Conservation (phyloP, 1,284 basidiomycete species). For the Pseudozyma sp. region DNA sequence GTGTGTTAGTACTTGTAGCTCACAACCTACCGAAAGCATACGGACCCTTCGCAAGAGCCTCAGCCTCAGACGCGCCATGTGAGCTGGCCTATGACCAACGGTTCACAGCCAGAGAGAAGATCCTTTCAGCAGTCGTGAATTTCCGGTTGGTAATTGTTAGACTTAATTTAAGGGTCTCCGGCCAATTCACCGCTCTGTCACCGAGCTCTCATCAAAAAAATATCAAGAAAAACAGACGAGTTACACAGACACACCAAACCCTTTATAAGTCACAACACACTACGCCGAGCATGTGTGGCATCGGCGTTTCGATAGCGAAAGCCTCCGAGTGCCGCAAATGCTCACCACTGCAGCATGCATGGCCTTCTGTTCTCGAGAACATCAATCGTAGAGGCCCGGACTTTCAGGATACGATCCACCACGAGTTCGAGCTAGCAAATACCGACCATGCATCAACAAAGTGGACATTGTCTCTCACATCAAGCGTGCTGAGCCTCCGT, state of each 20-base stretch:
- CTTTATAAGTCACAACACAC: neutral
- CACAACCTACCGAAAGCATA: too few relatives aligned
- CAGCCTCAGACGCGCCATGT: too few relatives aligned
- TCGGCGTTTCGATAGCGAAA: constrained; percentile 27
- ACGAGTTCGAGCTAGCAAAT: constrained; percentile 11
- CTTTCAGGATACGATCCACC: constrained; percentile 5
- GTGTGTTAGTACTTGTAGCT: too few relatives aligned
- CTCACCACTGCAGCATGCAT: neutral
- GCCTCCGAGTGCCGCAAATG: neutral
- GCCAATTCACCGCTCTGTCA: constrained; percentile 20
- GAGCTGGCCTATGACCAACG: too few relatives aligned
- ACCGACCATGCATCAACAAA: neutral
- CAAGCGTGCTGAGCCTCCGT: constrained; percentile 61
- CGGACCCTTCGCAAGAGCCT: too few relatives aligned
- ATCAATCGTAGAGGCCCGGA: constrained; percentile 28
- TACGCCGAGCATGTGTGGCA: constrained; percentile 32
- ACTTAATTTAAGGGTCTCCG: constrained; percentile 4
- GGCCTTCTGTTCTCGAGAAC: constrained; percentile 33
- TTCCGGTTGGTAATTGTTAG: constrained; percentile 12
- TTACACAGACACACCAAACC: too few relatives aligned
- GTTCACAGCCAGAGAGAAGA: too few relatives aligned
- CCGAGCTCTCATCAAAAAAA: constrained; percentile 8
- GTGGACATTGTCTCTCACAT: constrained; percentile 25
- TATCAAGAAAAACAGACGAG: neutral
- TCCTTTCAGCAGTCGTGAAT: too few relatives aligned